Evolutionary conservation across 2,329 filamentous ascomycete species (phyloP).

Genomic region (Stemphylium lycopersici): DNA sequence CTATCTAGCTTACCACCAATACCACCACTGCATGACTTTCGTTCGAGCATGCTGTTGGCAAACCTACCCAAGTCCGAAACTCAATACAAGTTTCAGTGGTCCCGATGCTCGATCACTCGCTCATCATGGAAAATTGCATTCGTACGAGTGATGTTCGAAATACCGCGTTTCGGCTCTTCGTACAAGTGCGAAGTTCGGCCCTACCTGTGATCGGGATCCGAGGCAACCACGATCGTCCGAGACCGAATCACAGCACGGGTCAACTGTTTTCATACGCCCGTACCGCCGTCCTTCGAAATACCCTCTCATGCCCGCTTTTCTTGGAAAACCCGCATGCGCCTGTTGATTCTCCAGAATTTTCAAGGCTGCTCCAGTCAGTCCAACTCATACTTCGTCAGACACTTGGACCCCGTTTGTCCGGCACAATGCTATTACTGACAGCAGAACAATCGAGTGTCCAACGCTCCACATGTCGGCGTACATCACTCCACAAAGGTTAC

Average conservation of each 20-base stretch:
- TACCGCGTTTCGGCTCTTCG: constrained; percentile 5
- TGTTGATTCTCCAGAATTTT: not conserved
- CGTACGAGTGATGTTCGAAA: not conserved
- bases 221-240: constrained; percentile 1
- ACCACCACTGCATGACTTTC: constrained; percentile 27
- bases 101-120: not conserved
- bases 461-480: too few species aligned
- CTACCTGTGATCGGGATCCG: not conserved
- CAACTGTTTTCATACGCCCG: constrained; percentile 1
- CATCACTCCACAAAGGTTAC: too few species aligned
- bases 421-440: too few species aligned
- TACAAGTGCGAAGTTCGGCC: constrained; percentile 1
- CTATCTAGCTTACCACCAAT: constrained; percentile 29
- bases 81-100: not conserved
- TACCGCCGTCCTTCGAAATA: not conserved
- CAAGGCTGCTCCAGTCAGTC: not conserved
- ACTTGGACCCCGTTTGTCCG: too few species aligned
- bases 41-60: constrained; percentile 46
- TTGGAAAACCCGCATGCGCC: not conserved
- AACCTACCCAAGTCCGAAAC: not conserved
- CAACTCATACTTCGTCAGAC: not conserved
- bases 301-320: not conserved
- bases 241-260: not conserved
- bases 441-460: too few species aligned
- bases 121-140: not conserved